These are phyloP conservation scores for Trichoderma atrobrunneum DNA, from an alignment of 2,329 filamentous ascomycete species.

Conservation along the genomic window DNA sequence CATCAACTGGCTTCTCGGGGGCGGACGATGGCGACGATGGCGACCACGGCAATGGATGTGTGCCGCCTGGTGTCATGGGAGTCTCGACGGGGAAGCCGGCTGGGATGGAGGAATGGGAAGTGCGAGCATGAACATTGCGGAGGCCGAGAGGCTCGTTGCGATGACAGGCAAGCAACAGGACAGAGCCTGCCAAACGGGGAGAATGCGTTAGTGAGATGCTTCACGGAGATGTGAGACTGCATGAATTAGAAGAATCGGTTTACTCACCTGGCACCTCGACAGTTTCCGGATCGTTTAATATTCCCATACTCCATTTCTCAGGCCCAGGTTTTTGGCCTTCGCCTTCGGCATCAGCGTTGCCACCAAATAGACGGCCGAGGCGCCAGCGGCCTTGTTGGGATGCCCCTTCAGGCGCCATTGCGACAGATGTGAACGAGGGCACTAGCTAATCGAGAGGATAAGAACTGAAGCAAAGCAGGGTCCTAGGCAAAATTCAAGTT, in stretches of 20 bases:
- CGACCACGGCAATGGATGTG: slow-evolving; percentile 8
- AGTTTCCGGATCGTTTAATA: slow-evolving; percentile 75
- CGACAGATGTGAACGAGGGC: neutral
- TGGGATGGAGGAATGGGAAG: slow-evolving; percentile 57
- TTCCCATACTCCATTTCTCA: slow-evolving; percentile 66
- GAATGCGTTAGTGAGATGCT: neutral
- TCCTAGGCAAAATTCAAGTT: neutral
- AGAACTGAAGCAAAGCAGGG: neutral
- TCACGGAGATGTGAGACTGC: neutral
- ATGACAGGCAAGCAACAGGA: slow-evolving; percentile 53
- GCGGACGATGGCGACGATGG: slow-evolving; percentile 3
- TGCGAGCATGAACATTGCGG: slow-evolving; percentile 54
- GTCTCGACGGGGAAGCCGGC: slow-evolving; percentile 41
- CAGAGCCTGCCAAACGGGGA: slow-evolving; percentile 46
- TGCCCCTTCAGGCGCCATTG: neutral
- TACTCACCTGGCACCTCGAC: slow-evolving; percentile 79
- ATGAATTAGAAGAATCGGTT: neutral
- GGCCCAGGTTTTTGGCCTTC: neutral
- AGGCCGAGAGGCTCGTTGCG: slow-evolving; percentile 60
- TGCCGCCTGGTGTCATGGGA: slow-evolving; percentile 31
- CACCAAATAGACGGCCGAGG: slow-evolving; percentile 7
- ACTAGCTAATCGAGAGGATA: neutral
- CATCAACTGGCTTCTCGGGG: slow-evolving; percentile 12
- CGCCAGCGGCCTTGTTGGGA: neutral
- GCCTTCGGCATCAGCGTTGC: neutral